Evolutionary conservation across 305 asterid genomes (phyloP), one percentile per base, ranked within the genome.

Genomic region (Salvia sclarea): DNA sequence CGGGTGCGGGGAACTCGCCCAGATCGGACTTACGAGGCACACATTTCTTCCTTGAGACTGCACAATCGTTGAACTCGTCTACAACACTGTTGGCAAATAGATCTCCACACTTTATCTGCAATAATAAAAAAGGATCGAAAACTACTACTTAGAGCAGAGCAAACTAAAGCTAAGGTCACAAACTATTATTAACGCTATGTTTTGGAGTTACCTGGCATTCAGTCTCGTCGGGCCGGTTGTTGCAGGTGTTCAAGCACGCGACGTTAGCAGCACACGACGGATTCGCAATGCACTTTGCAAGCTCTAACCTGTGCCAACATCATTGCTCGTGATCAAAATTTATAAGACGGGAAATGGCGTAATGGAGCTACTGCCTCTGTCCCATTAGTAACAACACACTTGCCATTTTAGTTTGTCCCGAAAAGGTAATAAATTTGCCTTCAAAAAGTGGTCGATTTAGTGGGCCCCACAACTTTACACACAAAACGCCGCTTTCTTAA

Each of bases 201-300:
- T n/a, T 25, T 2, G 66, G 66, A 74, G 44, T 48, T 64, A 94
- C 98, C 95, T 94, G 98, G 80, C 98, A 94, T 78, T 94, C 98
- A 0, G 96, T 94, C 80, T 94, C 98, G 22, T 94, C 98, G 2
- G 98, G 97, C 71, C 96, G 82, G 71, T 94, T 82, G 59, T 94
- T 94, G 76, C 98, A 94, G 28, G 98, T 94, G 68, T 94, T 96
- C 55, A 94, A 93, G 71, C 98, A 94, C 17, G 98, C 96, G 40
- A 94, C 62, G 25, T 94, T 94, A 44, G 98, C 98, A 10, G 98
- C 98, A 73, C 98, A 94, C 9, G 93, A 83, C 31, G 99, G 99
- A 66, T 94, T 94, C 0, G 96, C 79, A 8, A 94, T 83, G 85
- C 99, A 94, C 78, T 91, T 83, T 21, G 86, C 96, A 20, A 91